Base-by-base conservation (phyloP, 306 rosid genomes). In the Cucurbita moschata region DNA sequence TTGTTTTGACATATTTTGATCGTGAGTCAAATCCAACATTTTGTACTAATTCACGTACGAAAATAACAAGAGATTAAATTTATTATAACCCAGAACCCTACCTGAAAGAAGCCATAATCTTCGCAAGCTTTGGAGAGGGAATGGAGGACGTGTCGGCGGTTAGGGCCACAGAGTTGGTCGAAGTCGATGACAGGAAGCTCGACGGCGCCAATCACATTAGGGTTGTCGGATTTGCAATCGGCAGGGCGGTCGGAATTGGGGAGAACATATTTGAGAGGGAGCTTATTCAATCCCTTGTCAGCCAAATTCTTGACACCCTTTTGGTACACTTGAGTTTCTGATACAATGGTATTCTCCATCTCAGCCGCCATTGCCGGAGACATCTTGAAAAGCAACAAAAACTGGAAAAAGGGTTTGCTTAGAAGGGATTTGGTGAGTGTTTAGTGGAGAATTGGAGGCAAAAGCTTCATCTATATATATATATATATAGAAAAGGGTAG, bases 61-160 rank as follows among this genome's bases (percentile, higher is more conserved):
- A 46, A 46, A 46, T 26, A 40, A 30, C 35, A 2, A 42, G 6
- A 6, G 18, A 63, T 30, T 6, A 66, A 66, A 37, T 64, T 38
- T 39, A 26, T 0, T 0, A 5, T 23, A 58, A 58, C 10, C 6
- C 42, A 59, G 2, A 0, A 37, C 4, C 21, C 1, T 44, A 92
- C 98, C 91, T 92, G 98, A 55, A 92, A 92, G 75, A 92, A 85
- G 12, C 98, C 98, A 13, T 79, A 90, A 2, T 59, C 79, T 58
- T 87, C 83, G 26, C 96, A 90, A 51, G 96, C 92, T 47, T 78
- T 58, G 11, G 89, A 78, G 1, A 92, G 80, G n/a, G 95, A 79
- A 50, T 72, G 64, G n/a, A 92, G 88, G 60, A 55, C 87, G 38
- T 81, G 87, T 54, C 68, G 52, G 70, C 96, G 82, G 35, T 77